Base-by-base conservation (phyloP, 257 asterid genomes). In the Solanum sitiens region DNA sequence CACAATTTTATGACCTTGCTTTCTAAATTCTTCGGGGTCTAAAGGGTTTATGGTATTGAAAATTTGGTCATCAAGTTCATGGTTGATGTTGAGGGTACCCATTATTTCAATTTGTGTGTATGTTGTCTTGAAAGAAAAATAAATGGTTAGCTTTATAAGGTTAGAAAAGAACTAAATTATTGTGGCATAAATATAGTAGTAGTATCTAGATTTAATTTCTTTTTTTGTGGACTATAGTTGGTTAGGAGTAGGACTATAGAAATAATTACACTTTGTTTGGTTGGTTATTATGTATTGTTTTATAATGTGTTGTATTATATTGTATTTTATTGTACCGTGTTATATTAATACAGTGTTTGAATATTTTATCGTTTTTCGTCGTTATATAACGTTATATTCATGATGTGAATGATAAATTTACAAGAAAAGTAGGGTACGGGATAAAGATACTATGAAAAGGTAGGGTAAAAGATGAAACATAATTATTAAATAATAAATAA, bases 1-100 rank as follows among this genome's bases (percentile, higher is more conserved):
- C 42, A 95, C 93, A 15, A 95, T 93, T 44, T 93, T 63, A 30
- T 94, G 95, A 23, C 95, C 98, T 11, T 95, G 96, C 61, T 93
- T 88, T 30, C 96, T 37, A 90, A 95, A 95, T 88, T 94, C 96
- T 50, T 93, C 95, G 7, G 96, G 94, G 89, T 95, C 95, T 2
- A 95, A 90, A 9, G 96, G 98, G 16, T 90, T 94, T 2, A 94
- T 94, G 50, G 65, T 32, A 68, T 84, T 45, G 50, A 74, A 74
- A 45, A 42, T 18, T 10, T 75, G 83, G 2, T 73, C 40, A 72
- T 85, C 87, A 30, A 45, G 4, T 63, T 85, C 88, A 85, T 82
- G 37, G 67, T 79, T 27, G 65, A 79, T 25, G 13, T 45, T 79
- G 27, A 45, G 68, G 68, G 42, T n/a, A 80, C 68, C 85, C 85